A percentile compares a stretch with the other conserved stretches of the same genome.
phyloP scores from a whole-genome alignment of 352 stramenopile genomes.

The Globisporangium cylindrosporum region DNA sequence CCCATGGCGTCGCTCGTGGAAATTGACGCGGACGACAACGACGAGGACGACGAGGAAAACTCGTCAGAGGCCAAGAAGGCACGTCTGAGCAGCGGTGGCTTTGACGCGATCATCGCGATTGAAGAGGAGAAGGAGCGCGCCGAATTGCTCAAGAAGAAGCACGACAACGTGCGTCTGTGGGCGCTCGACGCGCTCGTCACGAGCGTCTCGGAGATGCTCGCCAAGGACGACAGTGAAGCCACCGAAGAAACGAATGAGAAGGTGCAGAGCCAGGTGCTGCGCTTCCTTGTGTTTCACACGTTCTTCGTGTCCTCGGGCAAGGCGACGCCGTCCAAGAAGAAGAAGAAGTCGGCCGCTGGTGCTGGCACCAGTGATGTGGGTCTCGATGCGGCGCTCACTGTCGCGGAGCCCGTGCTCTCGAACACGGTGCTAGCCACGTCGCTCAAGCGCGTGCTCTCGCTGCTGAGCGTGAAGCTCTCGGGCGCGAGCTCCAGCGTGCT shows the following conservation, averaged over 20 bases:
- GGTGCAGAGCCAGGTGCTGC: constrained; percentile 44
- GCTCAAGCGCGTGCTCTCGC: constrained; percentile 66
- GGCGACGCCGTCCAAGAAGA: constrained; percentile 45
- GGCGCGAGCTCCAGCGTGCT: constrained; percentile 42
- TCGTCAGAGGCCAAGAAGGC: constrained; percentile 30
- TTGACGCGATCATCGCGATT: constrained; percentile 66
- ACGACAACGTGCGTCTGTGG: constrained; percentile 70
- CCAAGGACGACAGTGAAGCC: constrained; percentile 23
- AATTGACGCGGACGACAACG: constrained; percentile 26
- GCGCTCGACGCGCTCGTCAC: constrained; percentile 61
- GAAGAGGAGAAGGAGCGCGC: constrained; percentile 81
- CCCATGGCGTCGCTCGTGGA: constrained; percentile 60
- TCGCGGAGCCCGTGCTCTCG: constrained; percentile 44
- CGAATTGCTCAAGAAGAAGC: constrained; percentile 44
- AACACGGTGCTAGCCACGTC: constrained; percentile 35
- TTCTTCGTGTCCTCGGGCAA: constrained; percentile 47
- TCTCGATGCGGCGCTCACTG: constrained; percentile 16
- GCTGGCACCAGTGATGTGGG: constrained; percentile 37
- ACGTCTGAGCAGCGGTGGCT: constrained; percentile 41
- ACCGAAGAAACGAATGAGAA: constrained; percentile 15
- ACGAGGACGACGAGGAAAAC: constrained; percentile 31
- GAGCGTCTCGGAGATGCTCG: constrained; percentile 39
- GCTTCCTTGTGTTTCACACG: constrained; percentile 68
- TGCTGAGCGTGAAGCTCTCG: constrained; percentile 56
- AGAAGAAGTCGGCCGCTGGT: constrained; percentile 38